phyloP scores from a whole-genome alignment of 148 eudicot genomes.

The Camellia japonica region DNA sequence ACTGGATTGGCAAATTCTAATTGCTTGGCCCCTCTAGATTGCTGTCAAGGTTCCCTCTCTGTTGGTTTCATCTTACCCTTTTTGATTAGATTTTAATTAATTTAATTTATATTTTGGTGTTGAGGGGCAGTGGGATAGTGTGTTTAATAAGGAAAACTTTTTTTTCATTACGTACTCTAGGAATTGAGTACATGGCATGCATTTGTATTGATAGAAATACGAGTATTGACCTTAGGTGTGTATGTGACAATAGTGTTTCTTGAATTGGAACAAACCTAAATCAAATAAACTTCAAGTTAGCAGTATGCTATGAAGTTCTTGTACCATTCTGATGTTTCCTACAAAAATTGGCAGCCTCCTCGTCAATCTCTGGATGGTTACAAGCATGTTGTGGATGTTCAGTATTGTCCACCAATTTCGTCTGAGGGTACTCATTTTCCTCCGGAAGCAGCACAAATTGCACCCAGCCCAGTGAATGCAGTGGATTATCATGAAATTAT shows the following conservation, averaged over 20 bases:
- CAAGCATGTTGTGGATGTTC: constrained; percentile 90
- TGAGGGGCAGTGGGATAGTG: too few species aligned
- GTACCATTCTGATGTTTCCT: neutral
- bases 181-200: neutral
- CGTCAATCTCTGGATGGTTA: constrained; percentile 81
- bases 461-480: constrained; percentile 61
- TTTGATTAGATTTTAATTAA: too few species aligned
- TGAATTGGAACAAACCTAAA: neutral
- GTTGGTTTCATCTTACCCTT: too few species aligned
- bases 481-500: constrained; percentile 84
- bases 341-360: constrained; percentile 59
- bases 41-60: too few species aligned
- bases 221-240: neutral
- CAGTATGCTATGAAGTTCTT: neutral
- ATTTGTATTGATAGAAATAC: neutral
- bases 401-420: constrained; percentile 68
- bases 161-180: neutral
- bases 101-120: too few species aligned
- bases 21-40: too few species aligned
- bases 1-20: too few species aligned
- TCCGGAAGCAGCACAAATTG: constrained; percentile 76
- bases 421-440: constrained; percentile 76
- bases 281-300: neutral
- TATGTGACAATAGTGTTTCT: neutral
- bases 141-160: neutral